Conservation (phyloP, 331 rosid species). For the Dryas integrifolia region DNA sequence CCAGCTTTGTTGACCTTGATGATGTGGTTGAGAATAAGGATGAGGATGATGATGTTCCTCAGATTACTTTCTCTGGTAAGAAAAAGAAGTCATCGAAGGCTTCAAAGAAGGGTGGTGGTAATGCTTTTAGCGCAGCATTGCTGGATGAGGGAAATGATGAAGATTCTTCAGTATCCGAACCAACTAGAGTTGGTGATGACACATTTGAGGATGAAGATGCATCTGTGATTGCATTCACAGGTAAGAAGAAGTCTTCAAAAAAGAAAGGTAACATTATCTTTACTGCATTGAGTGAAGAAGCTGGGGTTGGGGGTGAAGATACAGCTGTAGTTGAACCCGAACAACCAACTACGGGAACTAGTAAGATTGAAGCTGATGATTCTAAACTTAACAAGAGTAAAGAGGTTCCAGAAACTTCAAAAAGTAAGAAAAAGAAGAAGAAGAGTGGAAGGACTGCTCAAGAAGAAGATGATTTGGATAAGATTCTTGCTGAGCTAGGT, state of each 20-base stretch:
- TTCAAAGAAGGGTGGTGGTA: slow-evolving; percentile 48
- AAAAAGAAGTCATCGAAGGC: slow-evolving; percentile 77
- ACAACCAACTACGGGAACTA: slow-evolving; percentile 35
- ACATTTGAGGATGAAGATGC: slow-evolving; percentile 45
- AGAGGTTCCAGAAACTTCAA: slow-evolving; percentile 58
- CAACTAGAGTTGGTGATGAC: slow-evolving; percentile 39
- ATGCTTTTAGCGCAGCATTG: slow-evolving; percentile 35
- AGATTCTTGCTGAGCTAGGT: slow-evolving; percentile 93
- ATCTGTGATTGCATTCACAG: slow-evolving; percentile 56
- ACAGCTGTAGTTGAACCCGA: slow-evolving; percentile 42
- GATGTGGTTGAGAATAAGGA: slow-evolving; percentile 45
- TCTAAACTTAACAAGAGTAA: slow-evolving; percentile 44
- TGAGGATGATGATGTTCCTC: slow-evolving; percentile 53
- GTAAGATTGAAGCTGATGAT: slow-evolving; percentile 31
- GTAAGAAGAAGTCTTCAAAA: slow-evolving; percentile 85
- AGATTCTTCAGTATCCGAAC: slow-evolving; percentile 37
- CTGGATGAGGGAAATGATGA: slow-evolving; percentile 50
- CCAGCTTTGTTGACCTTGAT: slow-evolving; percentile 45
- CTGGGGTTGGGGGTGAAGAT: slow-evolving; percentile 38
- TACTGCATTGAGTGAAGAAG: slow-evolving; percentile 41
- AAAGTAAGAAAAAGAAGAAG: slow-evolving; percentile 89
- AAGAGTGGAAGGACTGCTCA: slow-evolving; percentile 87
- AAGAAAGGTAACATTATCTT: slow-evolving; percentile 50
- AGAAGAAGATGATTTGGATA: slow-evolving; percentile 97
- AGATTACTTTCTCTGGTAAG: slow-evolving; percentile 70